These are phyloP conservation scores for Golovinomyces cichoracearum DNA, from an alignment of 2,329 filamentous ascomycete species.

Conservation along the genomic window DNA sequence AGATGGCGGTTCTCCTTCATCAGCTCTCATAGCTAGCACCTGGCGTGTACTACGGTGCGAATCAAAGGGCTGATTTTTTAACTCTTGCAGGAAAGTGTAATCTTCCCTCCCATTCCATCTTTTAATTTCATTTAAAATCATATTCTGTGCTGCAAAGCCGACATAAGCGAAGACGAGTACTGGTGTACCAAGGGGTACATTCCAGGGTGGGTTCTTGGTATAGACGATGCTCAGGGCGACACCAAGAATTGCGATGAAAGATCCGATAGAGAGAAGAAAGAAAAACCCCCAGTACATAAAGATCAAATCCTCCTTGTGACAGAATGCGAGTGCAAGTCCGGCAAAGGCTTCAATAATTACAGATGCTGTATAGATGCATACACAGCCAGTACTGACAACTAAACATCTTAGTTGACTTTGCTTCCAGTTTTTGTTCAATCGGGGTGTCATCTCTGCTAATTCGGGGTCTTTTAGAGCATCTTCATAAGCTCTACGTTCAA, in stretches of 20 bases:
- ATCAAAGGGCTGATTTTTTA: neutral
- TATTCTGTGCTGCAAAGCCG: neutral
- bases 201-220: conserved; percentile 27
- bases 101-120: neutral
- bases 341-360: conserved; percentile 26
- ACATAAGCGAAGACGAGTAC: conserved; percentile 24
- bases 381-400: conserved; percentile 19
- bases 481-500: neutral
- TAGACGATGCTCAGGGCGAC: conserved; percentile 25
- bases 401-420: conserved; percentile 9
- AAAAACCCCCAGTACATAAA: conserved; percentile 8
- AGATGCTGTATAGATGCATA: conserved; percentile 6
- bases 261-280: conserved; percentile 28
- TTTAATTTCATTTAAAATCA: neutral
- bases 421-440: neutral
- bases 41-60: neutral
- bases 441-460: neutral
- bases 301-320: conserved; percentile 31
- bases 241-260: conserved; percentile 25
- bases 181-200: conserved; percentile 29
- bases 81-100: neutral
- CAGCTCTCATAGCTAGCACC: neutral
- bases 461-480: neutral
- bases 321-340: conserved; percentile 19
- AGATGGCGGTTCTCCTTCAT: neutral